Conservation (phyloP, 2,329 filamentous ascomycete genomes). For the Cordyceps cateniannulata region DNA sequence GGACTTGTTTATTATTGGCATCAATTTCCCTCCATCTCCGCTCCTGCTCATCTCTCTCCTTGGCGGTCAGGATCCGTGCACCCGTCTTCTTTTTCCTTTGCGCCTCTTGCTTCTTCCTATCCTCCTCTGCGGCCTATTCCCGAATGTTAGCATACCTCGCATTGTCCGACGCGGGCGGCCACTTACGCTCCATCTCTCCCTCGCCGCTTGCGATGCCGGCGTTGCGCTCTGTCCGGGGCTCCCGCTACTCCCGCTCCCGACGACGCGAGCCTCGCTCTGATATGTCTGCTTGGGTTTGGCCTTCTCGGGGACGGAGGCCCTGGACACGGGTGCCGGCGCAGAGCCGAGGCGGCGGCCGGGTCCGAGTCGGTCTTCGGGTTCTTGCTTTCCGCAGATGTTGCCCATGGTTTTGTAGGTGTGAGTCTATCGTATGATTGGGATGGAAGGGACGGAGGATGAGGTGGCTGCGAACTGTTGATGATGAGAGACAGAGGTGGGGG, state of each 20-base stretch:
- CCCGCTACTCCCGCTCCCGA: slow-evolving; percentile 41
- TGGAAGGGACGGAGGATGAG: not conserved
- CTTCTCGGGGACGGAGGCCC: slow-evolving; percentile 45
- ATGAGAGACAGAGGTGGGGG: too few species aligned
- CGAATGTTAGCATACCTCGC: not conserved
- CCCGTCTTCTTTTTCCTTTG: not conserved
- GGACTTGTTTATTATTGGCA: not conserved
- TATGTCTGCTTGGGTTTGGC: slow-evolving; percentile 23
- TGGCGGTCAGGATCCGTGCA: not conserved
- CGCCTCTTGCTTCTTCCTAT: not conserved
- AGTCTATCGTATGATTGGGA: not conserved
- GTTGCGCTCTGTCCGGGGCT: not conserved
- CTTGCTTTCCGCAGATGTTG: slow-evolving; percentile 77
- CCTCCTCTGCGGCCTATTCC: not conserved
- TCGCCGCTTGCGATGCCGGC: not conserved
- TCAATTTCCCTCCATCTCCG: not conserved
- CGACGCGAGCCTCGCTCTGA: slow-evolving; percentile 53
- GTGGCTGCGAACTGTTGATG: too few species aligned
- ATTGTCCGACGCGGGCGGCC: too few species aligned
- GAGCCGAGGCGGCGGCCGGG: slow-evolving; percentile 68
- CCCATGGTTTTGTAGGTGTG: slow-evolving; percentile 56
- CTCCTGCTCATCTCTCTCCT: not conserved
- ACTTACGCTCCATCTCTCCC: not conserved
- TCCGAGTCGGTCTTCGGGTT: slow-evolving; percentile 60
- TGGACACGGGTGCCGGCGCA: slow-evolving; percentile 33